These are phyloP conservation scores for Gaeumannomyces tritici DNA, from an alignment of 2,329 filamentous ascomycete genomes.

Conservation along the genomic window DNA sequence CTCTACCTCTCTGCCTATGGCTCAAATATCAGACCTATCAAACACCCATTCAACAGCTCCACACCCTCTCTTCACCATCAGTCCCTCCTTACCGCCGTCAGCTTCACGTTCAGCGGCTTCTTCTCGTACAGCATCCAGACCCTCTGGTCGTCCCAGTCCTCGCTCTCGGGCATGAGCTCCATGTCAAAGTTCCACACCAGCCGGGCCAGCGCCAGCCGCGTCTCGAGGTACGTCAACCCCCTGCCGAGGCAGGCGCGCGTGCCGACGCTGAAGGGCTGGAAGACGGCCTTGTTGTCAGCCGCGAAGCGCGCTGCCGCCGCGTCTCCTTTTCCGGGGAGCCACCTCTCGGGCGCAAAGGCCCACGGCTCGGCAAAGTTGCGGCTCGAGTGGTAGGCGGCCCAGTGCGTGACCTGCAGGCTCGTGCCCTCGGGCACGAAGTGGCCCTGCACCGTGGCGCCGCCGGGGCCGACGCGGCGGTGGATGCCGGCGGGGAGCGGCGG, in stretches of 20 bases:
- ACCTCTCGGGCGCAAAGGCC: conserved; percentile 21
- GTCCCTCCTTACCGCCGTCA: conserved; percentile 5
- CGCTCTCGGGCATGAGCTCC: conserved; percentile 10
- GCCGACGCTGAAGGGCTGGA: conserved; percentile 10
- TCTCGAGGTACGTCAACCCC: conserved; percentile 14
- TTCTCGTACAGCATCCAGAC: conserved; percentile 14
- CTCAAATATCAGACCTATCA: too few species aligned
- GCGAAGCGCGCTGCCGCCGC: conserved; percentile 17
- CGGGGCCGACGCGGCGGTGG: conserved; percentile 17
- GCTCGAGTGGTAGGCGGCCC: conserved; percentile 13
- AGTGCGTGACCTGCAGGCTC: conserved; percentile 21
- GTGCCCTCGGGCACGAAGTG: conserved; percentile 24
- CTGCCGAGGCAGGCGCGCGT: conserved; percentile 10
- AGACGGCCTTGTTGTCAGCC: conserved; percentile 27
- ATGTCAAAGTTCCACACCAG: conserved; percentile 16
- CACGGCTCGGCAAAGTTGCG: conserved; percentile 17
- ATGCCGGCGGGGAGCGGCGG: conserved; percentile 9
- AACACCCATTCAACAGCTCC: neutral
- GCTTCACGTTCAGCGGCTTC: conserved; percentile 8
- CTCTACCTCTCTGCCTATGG: too few species aligned
- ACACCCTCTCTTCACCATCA: neutral
- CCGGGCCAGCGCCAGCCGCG: conserved; percentile 11
- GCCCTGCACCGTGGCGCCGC: conserved; percentile 20
- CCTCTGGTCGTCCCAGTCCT: conserved; percentile 9
- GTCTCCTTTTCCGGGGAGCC: conserved; percentile 12